Evolutionary conservation across 2,329 filamentous ascomycete genomes (phyloP), one percentile per base, ranked within the genome.

Genomic region (Penicillium sp.): DNA sequence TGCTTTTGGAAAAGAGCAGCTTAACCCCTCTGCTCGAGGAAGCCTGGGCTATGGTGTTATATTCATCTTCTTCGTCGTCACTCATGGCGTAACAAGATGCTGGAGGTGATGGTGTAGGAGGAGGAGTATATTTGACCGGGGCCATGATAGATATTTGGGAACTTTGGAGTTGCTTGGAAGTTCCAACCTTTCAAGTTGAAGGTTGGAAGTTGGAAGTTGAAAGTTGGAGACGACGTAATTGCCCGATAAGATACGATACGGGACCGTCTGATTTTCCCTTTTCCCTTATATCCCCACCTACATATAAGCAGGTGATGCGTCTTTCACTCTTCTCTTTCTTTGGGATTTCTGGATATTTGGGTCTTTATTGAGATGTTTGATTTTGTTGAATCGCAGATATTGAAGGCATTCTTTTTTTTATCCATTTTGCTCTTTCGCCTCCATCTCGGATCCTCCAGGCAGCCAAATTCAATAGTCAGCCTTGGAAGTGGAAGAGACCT

Each of bases 71-170:
- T 63, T 96, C 93, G 71, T 96, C 92, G 79, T 99, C 95, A 75
- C 91, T 96, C 82, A 97, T 82, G 71, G 93, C 93, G 81, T 96
- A 97, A 81, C 93, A 94, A 69, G 91, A 96, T 52, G 88, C 91
- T 3, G 90, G 85, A 2, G 93, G 92, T 37, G 93, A 97, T 15
- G 86, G 81, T 52, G 75, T 75, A 9, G 74, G 68, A 53, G 75
- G 74, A 65, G 75, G 74, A 27, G 75, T 77, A 58, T 70, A 71
- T 62, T 72, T 69, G 55, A 69, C 60, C 38, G 66, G 63, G 58
- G 64, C 68, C 58, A 73, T 67, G 72, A 76, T 76, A 48, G 53
- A 59, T 25, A 9, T 35, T 52, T 40, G 43, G 15, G 9, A n/a
- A 4, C 31, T 27, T 33, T 8, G 33, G 29, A 25, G 37, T 15